Base-by-base conservation (phyloP, 768 basidiomycete species). In the Auricularia sp. region DNA sequence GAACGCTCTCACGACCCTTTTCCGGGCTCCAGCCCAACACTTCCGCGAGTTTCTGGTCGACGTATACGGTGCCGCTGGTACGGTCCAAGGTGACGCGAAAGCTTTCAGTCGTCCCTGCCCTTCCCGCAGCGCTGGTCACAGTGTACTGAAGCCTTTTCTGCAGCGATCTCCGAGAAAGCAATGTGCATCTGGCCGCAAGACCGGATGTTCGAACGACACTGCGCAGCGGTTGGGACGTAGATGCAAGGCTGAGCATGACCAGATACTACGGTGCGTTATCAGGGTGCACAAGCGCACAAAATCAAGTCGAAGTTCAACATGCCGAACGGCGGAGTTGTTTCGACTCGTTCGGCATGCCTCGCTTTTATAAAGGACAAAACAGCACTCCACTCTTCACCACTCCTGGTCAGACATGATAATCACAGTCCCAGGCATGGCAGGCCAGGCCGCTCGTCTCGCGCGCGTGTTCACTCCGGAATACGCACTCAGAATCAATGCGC, bases 81-180 rank as follows among this genome's bases (percentile, higher is more conserved):
- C 47, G 47, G 82, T 71, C 89, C 90, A 35, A 88, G 90, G 66
- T 78, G 80, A 51, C 74, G 91, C 1, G 83, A 83, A 0, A 73
- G 80, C 3, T 86, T 18, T 51, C 47, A 51, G 47, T 51, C 47
- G 47, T 21, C 29, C 29, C 29, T 29, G 29, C 29, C 29, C 29
- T 29, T 18, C 47, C 47, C 6, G 47, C 10, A 1, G 47, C 18
- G 39, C 3, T 3, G 10, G 47, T 5, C 14, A 16, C 47, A 5
- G 14, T 21, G 1, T 3, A 51, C 21, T 21, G 44, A 10, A 10
- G 18, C 44, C 44, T 10, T 18, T 44, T 44, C 44, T 18, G 21
- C 47, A 16, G 44, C 44, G 8, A 18, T 18, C 44, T 10, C 18
- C 8, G 2, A 18, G 39, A 2, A 3, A 13, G 7, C 13, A 7